Conservation (phyloP, 441 rosid species). For the Pelargonium cotyledonis region DNA sequence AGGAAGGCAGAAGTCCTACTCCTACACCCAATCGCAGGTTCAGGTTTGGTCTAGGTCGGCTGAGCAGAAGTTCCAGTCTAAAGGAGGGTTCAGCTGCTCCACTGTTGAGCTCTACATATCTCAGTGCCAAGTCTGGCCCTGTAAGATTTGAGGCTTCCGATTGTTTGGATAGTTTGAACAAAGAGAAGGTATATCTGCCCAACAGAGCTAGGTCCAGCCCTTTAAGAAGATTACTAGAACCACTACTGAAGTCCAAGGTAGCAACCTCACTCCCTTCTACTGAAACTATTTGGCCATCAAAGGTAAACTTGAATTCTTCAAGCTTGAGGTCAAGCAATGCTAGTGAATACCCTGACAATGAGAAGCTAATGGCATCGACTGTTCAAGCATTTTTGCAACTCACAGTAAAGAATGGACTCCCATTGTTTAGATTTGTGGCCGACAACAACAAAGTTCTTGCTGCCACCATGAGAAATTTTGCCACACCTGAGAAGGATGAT, state of each 20-base stretch:
- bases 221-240: constrained; percentile 57
- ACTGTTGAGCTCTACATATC: constrained; percentile 36
- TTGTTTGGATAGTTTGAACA: constrained; percentile 27
- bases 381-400: constrained; percentile 55
- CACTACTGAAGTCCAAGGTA: constrained; percentile 45
- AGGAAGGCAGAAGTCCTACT: constrained; percentile 33
- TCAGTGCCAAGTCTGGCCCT: constrained; percentile 59
- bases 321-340: constrained; percentile 20
- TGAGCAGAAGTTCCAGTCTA: constrained; percentile 70
- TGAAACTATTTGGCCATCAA: constrained; percentile 31
- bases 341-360: constrained; percentile 26
- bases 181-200: constrained; percentile 32
- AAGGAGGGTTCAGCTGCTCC: constrained; percentile 54
- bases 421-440: constrained; percentile 57
- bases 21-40: constrained; percentile 60
- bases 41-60: constrained; percentile 69
- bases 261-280: constrained; percentile 18
- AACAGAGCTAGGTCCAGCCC: constrained; percentile 62
- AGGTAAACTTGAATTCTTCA: constrained; percentile 31
- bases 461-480: constrained; percentile 37
- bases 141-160: constrained; percentile 33
- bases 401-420: constrained; percentile 51
- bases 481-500: constrained; percentile 36
- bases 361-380: constrained; percentile 29
- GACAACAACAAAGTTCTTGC: constrained; percentile 54